phyloP scores from a whole-genome alignment of 495 filamentous ascomycete species.

The Xylaria nigripes region DNA sequence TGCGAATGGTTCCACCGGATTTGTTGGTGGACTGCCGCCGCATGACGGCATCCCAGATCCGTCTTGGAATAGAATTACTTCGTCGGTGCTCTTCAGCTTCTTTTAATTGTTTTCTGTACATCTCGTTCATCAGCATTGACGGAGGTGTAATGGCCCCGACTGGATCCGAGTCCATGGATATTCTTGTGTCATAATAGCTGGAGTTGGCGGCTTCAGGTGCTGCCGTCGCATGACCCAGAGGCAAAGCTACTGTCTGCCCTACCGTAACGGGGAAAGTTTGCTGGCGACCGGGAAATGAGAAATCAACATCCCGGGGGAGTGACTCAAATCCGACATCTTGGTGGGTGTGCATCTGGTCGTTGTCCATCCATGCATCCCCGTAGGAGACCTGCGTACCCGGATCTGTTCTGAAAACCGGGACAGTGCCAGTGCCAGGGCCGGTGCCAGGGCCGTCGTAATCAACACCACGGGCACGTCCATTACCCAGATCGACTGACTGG shows the following conservation, averaged over 20 bases:
- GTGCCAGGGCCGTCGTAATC: slow-evolving; percentile 15
- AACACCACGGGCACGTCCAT: slow-evolving; percentile 7
- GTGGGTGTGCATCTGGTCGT: slow-evolving; percentile 9
- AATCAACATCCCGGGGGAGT: slow-evolving; percentile 20
- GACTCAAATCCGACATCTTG: slow-evolving; percentile 14
- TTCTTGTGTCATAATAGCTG: slow-evolving; percentile 28
- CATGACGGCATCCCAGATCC: slow-evolving; percentile 24
- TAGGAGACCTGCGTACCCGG: slow-evolving; percentile 12
- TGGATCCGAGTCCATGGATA: slow-evolving; percentile 26
- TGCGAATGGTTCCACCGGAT: slow-evolving; percentile 10
- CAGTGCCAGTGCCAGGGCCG: slow-evolving; percentile 8
- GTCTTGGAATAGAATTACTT: slow-evolving; percentile 19
- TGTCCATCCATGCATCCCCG: slow-evolving; percentile 13
- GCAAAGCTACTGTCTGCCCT: slow-evolving; percentile 7
- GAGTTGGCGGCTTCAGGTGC: slow-evolving; percentile 23
- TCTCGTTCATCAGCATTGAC: slow-evolving; percentile 22
- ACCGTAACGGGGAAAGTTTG: slow-evolving; percentile 11
- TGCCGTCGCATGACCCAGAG: slow-evolving; percentile 15
- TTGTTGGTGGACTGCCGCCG: slow-evolving; percentile 24
- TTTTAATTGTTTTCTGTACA: slow-evolving; percentile 23
- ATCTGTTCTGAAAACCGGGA: slow-evolving; percentile 9
- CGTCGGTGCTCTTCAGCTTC: slow-evolving; percentile 21
- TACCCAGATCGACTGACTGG: slow-evolving; percentile 1
- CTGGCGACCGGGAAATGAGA: slow-evolving; percentile 20
- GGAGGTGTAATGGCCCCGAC: slow-evolving; percentile 15